A percentile compares a stretch with the other conserved stretches of the same genome.
These are phyloP conservation scores for Aureobasidium uvarum DNA, from an alignment of 2,329 filamentous ascomycete genomes.

Conservation along the genomic window DNA sequence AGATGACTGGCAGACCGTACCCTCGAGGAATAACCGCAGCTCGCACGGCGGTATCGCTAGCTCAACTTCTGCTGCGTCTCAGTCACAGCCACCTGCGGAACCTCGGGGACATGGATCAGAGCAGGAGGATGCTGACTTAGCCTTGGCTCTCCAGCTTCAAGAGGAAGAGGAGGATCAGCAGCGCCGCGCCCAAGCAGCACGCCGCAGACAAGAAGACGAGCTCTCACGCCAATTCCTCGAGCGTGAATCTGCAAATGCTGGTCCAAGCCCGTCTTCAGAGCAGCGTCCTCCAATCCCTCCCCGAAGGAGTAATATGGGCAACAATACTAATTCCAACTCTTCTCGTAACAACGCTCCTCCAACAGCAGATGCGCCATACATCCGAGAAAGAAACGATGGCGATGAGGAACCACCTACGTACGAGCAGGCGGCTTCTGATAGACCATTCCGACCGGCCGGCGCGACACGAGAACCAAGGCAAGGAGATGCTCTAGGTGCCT, in stretches of 20 bases:
- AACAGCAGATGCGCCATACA: constrained; percentile 27
- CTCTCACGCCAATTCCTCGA: constrained; percentile 70
- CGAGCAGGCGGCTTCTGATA: constrained; percentile 60
- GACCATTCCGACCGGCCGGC: constrained; percentile 49
- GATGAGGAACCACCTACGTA: constrained; percentile 59
- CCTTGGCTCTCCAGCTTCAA: constrained; percentile 85
- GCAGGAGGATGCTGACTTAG: constrained; percentile 80
- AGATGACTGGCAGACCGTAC: constrained; percentile 58
- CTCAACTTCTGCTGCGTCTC: not conserved
- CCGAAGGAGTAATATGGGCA: constrained; percentile 34
- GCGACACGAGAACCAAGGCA: constrained; percentile 34
- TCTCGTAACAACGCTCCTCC: constrained; percentile 30
- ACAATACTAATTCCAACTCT: constrained; percentile 36
- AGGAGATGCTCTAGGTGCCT: constrained; percentile 38
- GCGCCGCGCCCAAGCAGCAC: constrained; percentile 54
- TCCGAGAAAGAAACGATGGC: constrained; percentile 25
- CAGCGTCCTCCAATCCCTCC: constrained; percentile 35
- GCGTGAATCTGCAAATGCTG: constrained; percentile 36
- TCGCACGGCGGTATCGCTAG: constrained; percentile 3
- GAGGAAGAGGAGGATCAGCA: constrained; percentile 87
- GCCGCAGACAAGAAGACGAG: constrained; percentile 50
- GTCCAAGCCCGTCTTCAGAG: constrained; percentile 26
- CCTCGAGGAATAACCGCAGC: constrained; percentile 36
- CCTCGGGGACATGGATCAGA: constrained; percentile 53
- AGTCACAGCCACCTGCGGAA: constrained; percentile 17